Base-by-base conservation (phyloP, 176 grass and related monocot genomes). In the Oryza brachyantha region DNA sequence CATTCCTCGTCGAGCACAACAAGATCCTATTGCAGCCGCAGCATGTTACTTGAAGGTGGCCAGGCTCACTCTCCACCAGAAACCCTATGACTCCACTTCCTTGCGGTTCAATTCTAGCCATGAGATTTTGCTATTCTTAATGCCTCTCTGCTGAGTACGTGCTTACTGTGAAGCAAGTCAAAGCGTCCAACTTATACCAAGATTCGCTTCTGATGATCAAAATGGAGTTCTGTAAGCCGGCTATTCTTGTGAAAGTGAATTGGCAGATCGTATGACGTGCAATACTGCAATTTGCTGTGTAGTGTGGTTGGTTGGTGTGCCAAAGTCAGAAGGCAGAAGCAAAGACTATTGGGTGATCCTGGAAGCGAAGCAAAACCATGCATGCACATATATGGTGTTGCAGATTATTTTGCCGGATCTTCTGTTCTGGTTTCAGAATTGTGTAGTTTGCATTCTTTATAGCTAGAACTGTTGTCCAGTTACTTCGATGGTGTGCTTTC, bases 11-110 rank as follows among this genome's bases (percentile, higher is more conserved):
- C 86, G 9, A 99, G 96, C 74, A 99, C 96, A 0, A 93, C 92
- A 8, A 90, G 86, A 77, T 99, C 96, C 0, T 99, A 93, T 66
- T 99, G 96, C 85, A 99, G 96, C 72, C 87, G 92, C 66, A 95
- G 90, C 63, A 78, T 95, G 76, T 85, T 99, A 64, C 92, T 99
- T 1, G 96, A 99, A 8, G 80, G 67, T 7, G 88, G 92, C n/a
- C 93, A 91, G 12, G 86, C 92, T 13, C 92, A 89, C 42, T 99
- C 96, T 17, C 96, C 96, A 0, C 85, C 86, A 59, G 92, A 84
- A 74, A 93, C 92, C 32, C 72, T 95, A 8, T 95, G 79, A 88
- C 22, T 65, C 32, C 55, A 22, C 0, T 26, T 71, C 43, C 8
- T 21, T 8, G 29, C 41, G 35, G 21, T 83, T 34, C 41, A 10